A percentile compares a stretch with the other conserved stretches of the same genome.
phyloP scores from a whole-genome alignment of 1,284 basidiomycete genomes.

The Stereum hirsutum region DNA sequence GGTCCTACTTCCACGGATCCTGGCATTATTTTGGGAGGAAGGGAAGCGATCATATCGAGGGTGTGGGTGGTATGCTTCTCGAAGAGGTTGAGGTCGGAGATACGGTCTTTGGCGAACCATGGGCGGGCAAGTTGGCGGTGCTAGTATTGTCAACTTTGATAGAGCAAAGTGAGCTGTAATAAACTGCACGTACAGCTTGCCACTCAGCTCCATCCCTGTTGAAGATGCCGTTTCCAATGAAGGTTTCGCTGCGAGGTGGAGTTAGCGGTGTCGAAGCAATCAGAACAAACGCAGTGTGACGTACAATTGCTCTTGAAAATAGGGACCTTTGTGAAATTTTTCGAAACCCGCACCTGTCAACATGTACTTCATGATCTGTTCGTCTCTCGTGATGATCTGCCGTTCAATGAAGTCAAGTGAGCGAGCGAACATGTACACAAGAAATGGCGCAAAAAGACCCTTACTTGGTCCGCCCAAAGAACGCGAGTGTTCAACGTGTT shows the following conservation, averaged over 20 bases:
- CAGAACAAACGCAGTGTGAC: background rate
- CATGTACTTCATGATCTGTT: constrained; percentile 4
- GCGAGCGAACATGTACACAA: background rate
- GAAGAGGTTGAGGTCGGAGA: constrained; percentile 54
- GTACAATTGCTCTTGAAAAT: constrained; percentile 1
- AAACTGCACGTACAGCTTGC: constrained; percentile 20
- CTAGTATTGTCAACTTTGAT: constrained; percentile 18
- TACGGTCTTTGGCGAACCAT: constrained; percentile 56
- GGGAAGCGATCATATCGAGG: constrained; percentile 34
- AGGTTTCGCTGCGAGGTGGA: background rate
- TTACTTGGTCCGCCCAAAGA: constrained; percentile 52
- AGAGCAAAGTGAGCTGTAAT: background rate
- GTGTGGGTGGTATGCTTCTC: constrained; percentile 39
- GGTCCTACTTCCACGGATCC: too few species aligned
- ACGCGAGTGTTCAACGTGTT: constrained; percentile 55
- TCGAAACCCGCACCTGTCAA: constrained; percentile 3
- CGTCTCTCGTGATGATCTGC: constrained; percentile 2
- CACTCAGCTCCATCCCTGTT: constrained; percentile 46
- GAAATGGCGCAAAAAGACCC: constrained; percentile 15
- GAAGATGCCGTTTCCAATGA: constrained; percentile 58
- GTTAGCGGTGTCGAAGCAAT: background rate
- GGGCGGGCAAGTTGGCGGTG: constrained; percentile 53
- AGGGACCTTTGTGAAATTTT: constrained; percentile 2
- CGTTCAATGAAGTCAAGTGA: background rate
- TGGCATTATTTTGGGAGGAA: too few species aligned